Evolutionary conservation across 345 rosid genomes (phyloP).

Genomic region (Pugionium cornutum): DNA sequence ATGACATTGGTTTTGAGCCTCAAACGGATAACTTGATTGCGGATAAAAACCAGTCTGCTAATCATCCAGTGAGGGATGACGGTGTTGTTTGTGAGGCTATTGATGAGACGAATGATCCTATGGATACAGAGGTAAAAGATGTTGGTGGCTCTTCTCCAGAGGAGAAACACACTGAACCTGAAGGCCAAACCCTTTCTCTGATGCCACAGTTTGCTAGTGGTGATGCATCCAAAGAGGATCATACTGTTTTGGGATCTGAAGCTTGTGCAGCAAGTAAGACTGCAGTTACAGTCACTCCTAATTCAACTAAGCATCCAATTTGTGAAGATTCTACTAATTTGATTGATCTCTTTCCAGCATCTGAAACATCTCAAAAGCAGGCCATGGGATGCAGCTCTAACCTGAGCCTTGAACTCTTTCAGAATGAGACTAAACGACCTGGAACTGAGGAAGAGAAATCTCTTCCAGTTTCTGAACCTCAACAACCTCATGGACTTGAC

Average conservation of each 20-base stretch:
- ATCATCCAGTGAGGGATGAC: conserved; percentile 37
- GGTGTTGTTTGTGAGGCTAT: conserved; percentile 28
- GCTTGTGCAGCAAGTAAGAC: conserved; percentile 31
- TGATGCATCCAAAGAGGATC: conserved; percentile 37
- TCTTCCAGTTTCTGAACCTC: conserved; percentile 30
- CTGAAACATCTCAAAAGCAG: conserved; percentile 32
- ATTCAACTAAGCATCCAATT: conserved; percentile 36
- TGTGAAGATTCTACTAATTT: conserved; percentile 32
- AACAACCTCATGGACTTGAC: conserved; percentile 37
- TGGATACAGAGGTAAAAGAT: conserved; percentile 36
- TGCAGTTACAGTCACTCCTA: conserved; percentile 20
- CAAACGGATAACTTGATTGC: conserved; percentile 32
- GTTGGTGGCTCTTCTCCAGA: conserved; percentile 35
- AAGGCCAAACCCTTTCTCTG: conserved; percentile 39
- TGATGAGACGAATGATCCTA: conserved; percentile 15
- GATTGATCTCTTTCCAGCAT: conserved; percentile 35
- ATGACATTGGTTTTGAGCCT: conserved; percentile 3
- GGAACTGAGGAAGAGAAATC: conserved; percentile 32
- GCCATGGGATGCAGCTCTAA: conserved; percentile 36
- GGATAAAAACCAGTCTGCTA: conserved; percentile 40
- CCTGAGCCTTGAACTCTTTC: conserved; percentile 39
- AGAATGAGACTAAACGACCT: conserved; percentile 27
- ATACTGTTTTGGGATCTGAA: conserved; percentile 28
- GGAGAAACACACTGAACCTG: conserved; percentile 24
- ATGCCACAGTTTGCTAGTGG: conserved; percentile 39